Base-by-base conservation (phyloP, 805 yeast species). In the Jamesozyma lodderae region DNA sequence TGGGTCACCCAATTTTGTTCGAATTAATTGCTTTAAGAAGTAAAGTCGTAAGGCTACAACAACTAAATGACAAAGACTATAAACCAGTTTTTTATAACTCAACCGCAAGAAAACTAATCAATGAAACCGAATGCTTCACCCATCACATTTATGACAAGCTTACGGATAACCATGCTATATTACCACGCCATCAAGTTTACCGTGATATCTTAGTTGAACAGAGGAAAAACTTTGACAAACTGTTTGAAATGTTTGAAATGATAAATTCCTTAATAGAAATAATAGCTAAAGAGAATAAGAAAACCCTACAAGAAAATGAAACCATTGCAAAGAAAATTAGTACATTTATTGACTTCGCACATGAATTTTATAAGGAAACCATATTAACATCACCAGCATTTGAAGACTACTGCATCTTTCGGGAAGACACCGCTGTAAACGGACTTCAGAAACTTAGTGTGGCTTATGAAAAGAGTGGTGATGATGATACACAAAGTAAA, bases 1-100 rank as follows among this genome's bases (percentile, higher is more conserved):
- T 54, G n/a, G 57, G 57, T 4, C 48, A 53, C 33, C 55, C 53
- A 7, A 40, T 52, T 6, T 16, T 52, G 16, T 36, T 56, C 23
- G 57, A 56, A 30, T 17, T 51, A 15, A 41, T 53, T 6, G 46
- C 46, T 20, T 29, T 51, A 13, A 49, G 51, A 31, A 48, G 47
- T 20, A 34, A 25, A 19, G 14, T 44, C n/a, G 7, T 18, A 0
- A 39, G 26, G 14, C 11, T 37, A 4, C 37, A 31, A 15, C 15
- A 14, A 3, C 6, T 35, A 13, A 10, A 21, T 7, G 22, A 26
- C 4, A n/a, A 23, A 11, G 41, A 35, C 11, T 33, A 23, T 17
- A 20, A 13, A 14, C 33, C 41, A 2, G 24, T 22, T 9, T 27
- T 26, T 21, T 32, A 24, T 21, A 37, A 30, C 7, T 35, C 41